Conservation (phyloP, 2,329 filamentous ascomycete species). For the Teratosphaeria viscida region DNA sequence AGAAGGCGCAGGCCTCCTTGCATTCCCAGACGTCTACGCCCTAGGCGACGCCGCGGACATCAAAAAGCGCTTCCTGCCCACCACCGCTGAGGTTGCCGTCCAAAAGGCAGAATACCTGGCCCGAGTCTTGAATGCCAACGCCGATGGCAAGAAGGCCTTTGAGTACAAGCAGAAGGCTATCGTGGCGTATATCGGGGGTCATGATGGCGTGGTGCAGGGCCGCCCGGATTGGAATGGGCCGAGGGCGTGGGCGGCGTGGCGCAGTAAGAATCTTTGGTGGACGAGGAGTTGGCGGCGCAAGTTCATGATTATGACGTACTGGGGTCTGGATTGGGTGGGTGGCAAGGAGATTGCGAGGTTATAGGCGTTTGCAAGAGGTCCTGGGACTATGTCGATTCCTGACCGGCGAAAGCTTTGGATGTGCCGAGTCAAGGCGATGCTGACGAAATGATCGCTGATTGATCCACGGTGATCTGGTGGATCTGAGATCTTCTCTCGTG, state of each 20-base stretch:
- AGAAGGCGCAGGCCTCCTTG: conserved; percentile 20
- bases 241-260: conserved; percentile 35
- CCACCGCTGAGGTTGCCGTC: conserved; percentile 66
- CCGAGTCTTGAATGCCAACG: conserved; percentile 51
- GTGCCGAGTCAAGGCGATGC: too few species aligned
- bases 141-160: conserved; percentile 42
- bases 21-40: conserved; percentile 51
- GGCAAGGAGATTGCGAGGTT: conserved; percentile 20
- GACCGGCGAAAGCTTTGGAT: too few species aligned
- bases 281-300: conserved; percentile 21
- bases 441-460: too few species aligned
- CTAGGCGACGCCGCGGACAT: conserved; percentile 59
- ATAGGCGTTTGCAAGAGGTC: not conserved
- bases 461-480: too few species aligned
- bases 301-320: conserved; percentile 22
- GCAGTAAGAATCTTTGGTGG: conserved; percentile 27
- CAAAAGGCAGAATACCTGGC: conserved; percentile 64
- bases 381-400: too few species aligned
- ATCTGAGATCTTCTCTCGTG: too few species aligned
- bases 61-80: conserved; percentile 45
- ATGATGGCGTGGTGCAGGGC: conserved; percentile 27
- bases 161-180: conserved; percentile 61
- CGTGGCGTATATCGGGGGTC: conserved; percentile 59
- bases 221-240: conserved; percentile 31
- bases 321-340: conserved; percentile 13